Base-by-base conservation (phyloP, 108 stramenopile genomes). In the Fistulifera solaris region DNA sequence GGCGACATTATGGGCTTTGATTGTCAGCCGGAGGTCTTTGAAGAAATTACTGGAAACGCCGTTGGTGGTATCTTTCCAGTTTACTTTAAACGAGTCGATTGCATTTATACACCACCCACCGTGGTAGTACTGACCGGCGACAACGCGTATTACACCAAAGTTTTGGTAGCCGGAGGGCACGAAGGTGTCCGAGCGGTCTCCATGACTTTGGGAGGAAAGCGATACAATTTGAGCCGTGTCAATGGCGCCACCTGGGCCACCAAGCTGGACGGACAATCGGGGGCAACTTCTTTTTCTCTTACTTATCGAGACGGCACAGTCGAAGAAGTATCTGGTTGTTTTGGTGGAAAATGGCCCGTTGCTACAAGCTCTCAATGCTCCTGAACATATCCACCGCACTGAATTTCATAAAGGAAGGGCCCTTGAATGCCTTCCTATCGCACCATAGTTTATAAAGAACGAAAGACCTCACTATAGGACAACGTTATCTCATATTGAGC, bases 271-370 rank as follows among this genome's bases (percentile, higher is more conserved):
- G 47, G 47, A 10, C 10, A 10, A 10, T 16, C 47, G 17, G 17
- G 17, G n/a, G 47, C 12, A 10, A 16, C 17, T 12, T 10, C n/a
- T 10, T 48, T 16, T 18, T 17, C 10, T 10, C 10, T 48, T 12
- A 53, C 52, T 27, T 26, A 31, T 53, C 12, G 23, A 21, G 52
- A 35, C 19, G 52, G 19, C 21, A 53, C 52, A 11, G 31, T 27
- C 31, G 52, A 31, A 53, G 7, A 21, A 10, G 11, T 35, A 11
- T 12, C 12, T 13, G 47, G 47, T 18, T 48, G 47, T 16, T 18
- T 16, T 48, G 17, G 47, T 16, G 17, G 17, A 16, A 17, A 10
- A 10, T 48, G 47, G 47, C 47, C 47, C 47, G 47, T 48, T 12
- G 47, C 47, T 12, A 48, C 47, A 10, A 16, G 47, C 10, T 16